Evolutionary conservation across 495 filamentous ascomycete genomes (phyloP), one percentile per base, ranked within the genome.

Genomic region (Aspergillus asperescens): DNA sequence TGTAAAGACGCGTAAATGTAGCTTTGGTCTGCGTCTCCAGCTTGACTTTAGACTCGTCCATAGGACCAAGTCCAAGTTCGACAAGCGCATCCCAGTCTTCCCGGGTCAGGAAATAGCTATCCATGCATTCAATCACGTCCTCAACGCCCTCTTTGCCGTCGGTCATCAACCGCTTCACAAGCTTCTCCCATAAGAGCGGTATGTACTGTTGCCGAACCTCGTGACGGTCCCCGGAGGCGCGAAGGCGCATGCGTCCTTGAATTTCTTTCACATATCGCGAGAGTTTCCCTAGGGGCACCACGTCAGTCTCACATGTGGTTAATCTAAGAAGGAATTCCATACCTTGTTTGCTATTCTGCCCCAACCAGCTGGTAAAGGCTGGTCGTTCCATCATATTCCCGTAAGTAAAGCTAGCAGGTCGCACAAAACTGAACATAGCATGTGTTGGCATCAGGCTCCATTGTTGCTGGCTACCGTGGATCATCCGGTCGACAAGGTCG

Each of bases 371-470:
- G 0, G 94, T 91, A 66, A 97, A 99, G 1, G 64, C 62, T 18
- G 82, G 76, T 24, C 81, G 72, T 25, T 75, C 78, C 38, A 67
- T 64, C 64, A 90, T 77, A 48, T 81, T 81, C 31, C 93, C 93
- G 41, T 86, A 85, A n/a, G 87, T 76, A 64, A 85, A 94, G 64
- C 88, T 94, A n/a, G 93, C 85, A 7, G 93, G 93, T 22, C 83
- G 78, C 22, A 99, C 91, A 50, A 95, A 94, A 57, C 90, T 94
- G 72, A 99, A 95, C 35, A 95, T 79, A n/a, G 90, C 94, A 70
- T 99, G 93, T 4, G 86, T 88, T 7, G 93, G 93, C 93, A 99
- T 97, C 46, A 99, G 70, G 62, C 85, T 90, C 93, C 93, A 99
- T 52, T 97, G 93, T 57, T 97, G 93, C 66, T 99, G 94, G 9